phyloP scores from a whole-genome alignment of 192 early-diverging fungal genomes.

The Linnemannia exigua region DNA sequence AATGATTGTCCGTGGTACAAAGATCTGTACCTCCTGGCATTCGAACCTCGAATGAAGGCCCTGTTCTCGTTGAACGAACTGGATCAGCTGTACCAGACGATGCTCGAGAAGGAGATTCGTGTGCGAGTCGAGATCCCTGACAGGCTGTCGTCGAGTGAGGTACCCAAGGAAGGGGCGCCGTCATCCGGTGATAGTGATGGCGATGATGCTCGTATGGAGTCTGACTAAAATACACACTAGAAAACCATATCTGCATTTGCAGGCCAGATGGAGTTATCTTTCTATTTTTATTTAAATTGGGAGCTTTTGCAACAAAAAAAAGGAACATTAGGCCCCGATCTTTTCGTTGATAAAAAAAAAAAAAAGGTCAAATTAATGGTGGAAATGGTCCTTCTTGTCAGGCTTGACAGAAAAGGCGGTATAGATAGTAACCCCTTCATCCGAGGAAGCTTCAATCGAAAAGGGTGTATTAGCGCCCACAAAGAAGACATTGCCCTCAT shows the following conservation, averaged over 20 bases:
- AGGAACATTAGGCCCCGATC: background rate
- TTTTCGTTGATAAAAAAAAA: background rate
- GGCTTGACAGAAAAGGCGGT: conserved; percentile 59
- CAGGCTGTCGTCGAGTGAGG: background rate
- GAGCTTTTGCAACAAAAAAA: background rate
- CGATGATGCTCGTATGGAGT: background rate
- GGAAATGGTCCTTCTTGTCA: conserved; percentile 51
- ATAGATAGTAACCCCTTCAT: conserved; percentile 61
- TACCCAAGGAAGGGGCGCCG: background rate
- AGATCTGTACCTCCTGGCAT: conserved; percentile 49
- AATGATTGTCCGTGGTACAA: conserved; percentile 55
- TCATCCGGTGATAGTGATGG: background rate
- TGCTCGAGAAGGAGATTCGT: conserved; percentile 53
- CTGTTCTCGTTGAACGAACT: conserved; percentile 43
- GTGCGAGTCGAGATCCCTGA: conserved; percentile 42
- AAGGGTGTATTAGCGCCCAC: conserved; percentile 72
- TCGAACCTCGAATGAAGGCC: conserved; percentile 32
- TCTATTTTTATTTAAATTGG: background rate
- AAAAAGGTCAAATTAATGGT: conserved; percentile 16
- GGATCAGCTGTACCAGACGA: conserved; percentile 48
- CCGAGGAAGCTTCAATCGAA: conserved; percentile 53
- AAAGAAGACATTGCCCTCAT: conserved; percentile 86
- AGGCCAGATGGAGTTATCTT: background rate
- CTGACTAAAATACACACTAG: background rate
- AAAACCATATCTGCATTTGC: no score